A percentile compares a stretch with the other conserved stretches of the same genome.
phyloP scores from a whole-genome alignment of 345 rosid species.

The Gossypium sturtianum region DNA sequence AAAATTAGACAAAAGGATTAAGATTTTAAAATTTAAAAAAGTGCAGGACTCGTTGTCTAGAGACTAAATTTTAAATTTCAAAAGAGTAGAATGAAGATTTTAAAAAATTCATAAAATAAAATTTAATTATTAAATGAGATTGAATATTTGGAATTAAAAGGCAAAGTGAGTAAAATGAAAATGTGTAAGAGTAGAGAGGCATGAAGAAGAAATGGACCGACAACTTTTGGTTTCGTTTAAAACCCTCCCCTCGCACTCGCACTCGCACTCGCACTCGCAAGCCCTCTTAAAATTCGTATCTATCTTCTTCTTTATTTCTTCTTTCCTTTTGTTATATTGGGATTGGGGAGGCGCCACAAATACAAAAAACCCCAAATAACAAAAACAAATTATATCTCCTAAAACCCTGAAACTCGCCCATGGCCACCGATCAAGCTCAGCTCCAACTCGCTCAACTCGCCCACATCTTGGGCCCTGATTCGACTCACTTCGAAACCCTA shows the following conservation, averaged over 20 bases:
- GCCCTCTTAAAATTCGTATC: neutral
- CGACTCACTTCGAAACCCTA: constrained; percentile 54
- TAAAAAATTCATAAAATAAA: no score
- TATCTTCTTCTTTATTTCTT: neutral
- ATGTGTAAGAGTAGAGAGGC: no score
- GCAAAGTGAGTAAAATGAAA: no score
- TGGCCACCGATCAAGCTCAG: constrained; percentile 11
- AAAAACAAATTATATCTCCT: neutral
- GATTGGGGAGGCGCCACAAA: constrained; percentile 6
- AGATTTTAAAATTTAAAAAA: no score
- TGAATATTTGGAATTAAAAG: no score
- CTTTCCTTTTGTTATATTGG: neutral
- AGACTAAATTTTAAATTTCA: no score
- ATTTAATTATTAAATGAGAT: no score
- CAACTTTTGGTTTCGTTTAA: constrained; percentile 4
- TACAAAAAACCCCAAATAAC: neutral
- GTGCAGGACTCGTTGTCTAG: no score
- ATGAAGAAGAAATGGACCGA: no score
- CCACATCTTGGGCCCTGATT: constrained; percentile 39
- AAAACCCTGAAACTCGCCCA: constrained; percentile 7
- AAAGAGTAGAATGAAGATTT: no score
- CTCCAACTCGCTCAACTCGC: constrained; percentile 24
- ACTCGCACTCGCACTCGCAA: neutral
- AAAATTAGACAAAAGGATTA: no score
- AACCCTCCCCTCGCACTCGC: neutral